phyloP scores from a whole-genome alignment of 192 early-diverging fungal genomes.

The Mortierella alpina region DNA sequence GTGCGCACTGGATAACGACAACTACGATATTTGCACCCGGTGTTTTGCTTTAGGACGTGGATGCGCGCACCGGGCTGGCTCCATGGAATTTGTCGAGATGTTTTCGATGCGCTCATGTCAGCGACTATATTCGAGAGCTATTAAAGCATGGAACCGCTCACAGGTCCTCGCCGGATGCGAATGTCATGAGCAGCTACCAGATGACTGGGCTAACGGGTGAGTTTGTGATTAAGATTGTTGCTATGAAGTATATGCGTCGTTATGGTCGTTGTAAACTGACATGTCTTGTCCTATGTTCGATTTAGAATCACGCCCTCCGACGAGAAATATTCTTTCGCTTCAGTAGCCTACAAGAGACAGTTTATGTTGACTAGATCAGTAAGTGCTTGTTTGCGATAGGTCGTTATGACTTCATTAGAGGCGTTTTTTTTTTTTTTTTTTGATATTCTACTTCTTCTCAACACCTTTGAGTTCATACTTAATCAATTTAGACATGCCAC shows the following conservation, averaged over 20 bases:
- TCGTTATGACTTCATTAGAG: not conserved
- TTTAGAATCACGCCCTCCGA: slow-evolving; percentile 22
- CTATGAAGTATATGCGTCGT: not conserved
- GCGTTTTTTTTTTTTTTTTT: slow-evolving; percentile 1
- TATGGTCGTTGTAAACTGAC: too few species aligned
- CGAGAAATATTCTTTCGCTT: slow-evolving; percentile 7
- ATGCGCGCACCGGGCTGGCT: slow-evolving; percentile 20
- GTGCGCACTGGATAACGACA: slow-evolving; percentile 7
- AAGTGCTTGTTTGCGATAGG: not conserved
- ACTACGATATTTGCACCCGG: slow-evolving; percentile 28
- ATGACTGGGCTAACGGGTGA: slow-evolving; percentile 30
- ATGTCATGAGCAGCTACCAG: not conserved
- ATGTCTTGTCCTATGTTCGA: not conserved
- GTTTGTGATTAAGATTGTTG: not conserved
- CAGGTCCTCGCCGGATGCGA: slow-evolving; percentile 7
- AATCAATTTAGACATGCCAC: slow-evolving; percentile 15
- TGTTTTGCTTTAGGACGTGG: slow-evolving; percentile 37
- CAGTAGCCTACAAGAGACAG: slow-evolving; percentile 20
- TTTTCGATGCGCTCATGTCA: slow-evolving; percentile 35
- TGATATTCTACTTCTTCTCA: not conserved
- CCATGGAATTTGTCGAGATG: slow-evolving; percentile 29
- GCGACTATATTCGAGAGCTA: slow-evolving; percentile 6
- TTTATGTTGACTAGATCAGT: not conserved
- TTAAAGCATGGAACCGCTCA: slow-evolving; percentile 43
- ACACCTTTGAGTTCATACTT: not conserved